phyloP scores from a whole-genome alignment of 169 alveolate genomes.

The Eimeria maxima region DNA sequence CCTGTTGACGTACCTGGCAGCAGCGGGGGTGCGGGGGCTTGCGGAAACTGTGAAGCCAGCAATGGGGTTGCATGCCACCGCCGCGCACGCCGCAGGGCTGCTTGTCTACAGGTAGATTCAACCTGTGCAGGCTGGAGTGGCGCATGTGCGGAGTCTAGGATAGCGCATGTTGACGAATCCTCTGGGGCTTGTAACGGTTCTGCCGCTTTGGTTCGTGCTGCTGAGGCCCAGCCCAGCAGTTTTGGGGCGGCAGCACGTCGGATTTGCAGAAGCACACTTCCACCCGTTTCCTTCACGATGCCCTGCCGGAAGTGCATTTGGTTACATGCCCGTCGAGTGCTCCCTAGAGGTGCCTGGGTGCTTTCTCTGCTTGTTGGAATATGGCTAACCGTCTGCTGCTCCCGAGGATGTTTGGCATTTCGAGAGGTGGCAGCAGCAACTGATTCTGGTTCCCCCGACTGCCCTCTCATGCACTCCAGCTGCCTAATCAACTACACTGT shows the following conservation, averaged over 20 bases:
- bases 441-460: not conserved
- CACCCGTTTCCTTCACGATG: not conserved
- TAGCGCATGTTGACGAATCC: not conserved
- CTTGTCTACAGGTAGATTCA: not conserved
- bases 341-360: not conserved
- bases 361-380: not conserved
- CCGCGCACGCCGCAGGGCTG: not conserved
- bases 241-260: not conserved
- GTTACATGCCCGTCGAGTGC: not conserved
- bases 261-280: not conserved
- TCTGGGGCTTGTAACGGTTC: not conserved
- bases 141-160: not conserved
- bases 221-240: not conserved
- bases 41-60: not conserved
- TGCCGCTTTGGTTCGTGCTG: not conserved
- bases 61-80: not conserved
- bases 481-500: constrained; percentile 68
- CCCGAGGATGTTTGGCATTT: not conserved
- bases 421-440: not conserved
- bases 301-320: not conserved
- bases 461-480: constrained; percentile 66
- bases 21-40: not conserved
- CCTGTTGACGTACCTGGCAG: no score
- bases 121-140: not conserved
- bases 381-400: not conserved